Evolutionary conservation across 805 yeast genomes (phyloP).

Genomic region (Nakazawaea wickerhamii): DNA sequence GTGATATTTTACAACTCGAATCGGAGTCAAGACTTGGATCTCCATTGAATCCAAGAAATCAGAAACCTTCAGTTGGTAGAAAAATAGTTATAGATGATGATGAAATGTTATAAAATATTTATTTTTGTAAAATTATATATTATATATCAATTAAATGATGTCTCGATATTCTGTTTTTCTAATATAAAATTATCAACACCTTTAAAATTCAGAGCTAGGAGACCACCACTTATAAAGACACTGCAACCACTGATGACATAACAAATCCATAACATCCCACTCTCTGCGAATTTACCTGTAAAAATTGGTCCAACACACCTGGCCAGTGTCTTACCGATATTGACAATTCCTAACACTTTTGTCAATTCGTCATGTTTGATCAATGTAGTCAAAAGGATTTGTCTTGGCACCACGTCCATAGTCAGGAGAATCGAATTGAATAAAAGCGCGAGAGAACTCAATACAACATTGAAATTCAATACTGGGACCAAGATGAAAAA

Average conservation of each 20-base stretch:
- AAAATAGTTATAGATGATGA: slow-evolving; percentile 10
- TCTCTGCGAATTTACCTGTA: slow-evolving; percentile 68
- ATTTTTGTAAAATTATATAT: background rate
- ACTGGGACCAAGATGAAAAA: slow-evolving; percentile 53
- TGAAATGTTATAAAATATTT: background rate
- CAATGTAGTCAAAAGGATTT: slow-evolving; percentile 65
- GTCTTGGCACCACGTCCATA: slow-evolving; percentile 93
- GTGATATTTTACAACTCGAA: slow-evolving; percentile 10
- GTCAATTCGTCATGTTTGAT: slow-evolving; percentile 62
- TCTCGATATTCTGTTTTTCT: slow-evolving; percentile 11
- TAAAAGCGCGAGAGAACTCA: slow-evolving; percentile 47
- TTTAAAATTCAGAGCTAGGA: slow-evolving; percentile 38
- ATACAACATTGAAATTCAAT: slow-evolving; percentile 27
- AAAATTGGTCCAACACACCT: slow-evolving; percentile 76
- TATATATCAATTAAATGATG: background rate
- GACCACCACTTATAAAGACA: slow-evolving; percentile 42
- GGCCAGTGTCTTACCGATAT: slow-evolving; percentile 81
- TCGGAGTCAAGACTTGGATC: slow-evolving; percentile 3
- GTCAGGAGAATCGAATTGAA: slow-evolving; percentile 60
- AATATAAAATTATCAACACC: slow-evolving; percentile 32
- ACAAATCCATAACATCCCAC: slow-evolving; percentile 40
- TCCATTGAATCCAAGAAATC: slow-evolving; percentile 8
- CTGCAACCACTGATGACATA: slow-evolving; percentile 48
- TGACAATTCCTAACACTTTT: slow-evolving; percentile 77
- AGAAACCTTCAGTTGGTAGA: slow-evolving; percentile 6